Evolutionary conservation across 75 land plant genomes (phyloP).

Genomic region (Picea sitchensis): DNA sequence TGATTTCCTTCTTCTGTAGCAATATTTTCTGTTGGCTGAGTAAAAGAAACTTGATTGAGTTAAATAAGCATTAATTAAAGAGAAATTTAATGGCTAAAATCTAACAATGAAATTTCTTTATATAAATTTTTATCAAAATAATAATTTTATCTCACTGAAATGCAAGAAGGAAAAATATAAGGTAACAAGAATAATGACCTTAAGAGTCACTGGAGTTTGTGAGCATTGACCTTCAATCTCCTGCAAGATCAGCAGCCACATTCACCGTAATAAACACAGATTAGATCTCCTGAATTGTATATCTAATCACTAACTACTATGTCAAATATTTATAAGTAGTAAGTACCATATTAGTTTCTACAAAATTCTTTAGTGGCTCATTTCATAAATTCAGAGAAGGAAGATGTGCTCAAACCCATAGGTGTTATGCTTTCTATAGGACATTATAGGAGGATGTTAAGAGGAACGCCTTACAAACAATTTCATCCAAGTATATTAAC

Average conservation of each 20-base stretch:
- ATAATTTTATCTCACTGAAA: neutral
- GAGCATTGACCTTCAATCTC: neutral
- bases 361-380: neutral
- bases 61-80: neutral
- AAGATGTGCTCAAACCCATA: neutral
- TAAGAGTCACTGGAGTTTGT: neutral
- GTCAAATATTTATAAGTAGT: neutral
- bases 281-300: neutral
- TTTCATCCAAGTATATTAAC: neutral
- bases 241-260: neutral
- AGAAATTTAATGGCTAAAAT: neutral
- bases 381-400: neutral
- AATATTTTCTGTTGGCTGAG: conserved; percentile 2
- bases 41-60: neutral
- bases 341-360: neutral
- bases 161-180: neutral
- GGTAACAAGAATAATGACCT: neutral
- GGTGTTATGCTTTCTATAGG: neutral
- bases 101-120: neutral
- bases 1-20: neutral
- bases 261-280: neutral
- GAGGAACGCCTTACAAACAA: neutral
- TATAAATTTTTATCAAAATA: neutral
- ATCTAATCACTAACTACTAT: neutral
- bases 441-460: neutral